Base-by-base conservation (phyloP, 441 rosid species). In the Oxalis stricta region DNA sequence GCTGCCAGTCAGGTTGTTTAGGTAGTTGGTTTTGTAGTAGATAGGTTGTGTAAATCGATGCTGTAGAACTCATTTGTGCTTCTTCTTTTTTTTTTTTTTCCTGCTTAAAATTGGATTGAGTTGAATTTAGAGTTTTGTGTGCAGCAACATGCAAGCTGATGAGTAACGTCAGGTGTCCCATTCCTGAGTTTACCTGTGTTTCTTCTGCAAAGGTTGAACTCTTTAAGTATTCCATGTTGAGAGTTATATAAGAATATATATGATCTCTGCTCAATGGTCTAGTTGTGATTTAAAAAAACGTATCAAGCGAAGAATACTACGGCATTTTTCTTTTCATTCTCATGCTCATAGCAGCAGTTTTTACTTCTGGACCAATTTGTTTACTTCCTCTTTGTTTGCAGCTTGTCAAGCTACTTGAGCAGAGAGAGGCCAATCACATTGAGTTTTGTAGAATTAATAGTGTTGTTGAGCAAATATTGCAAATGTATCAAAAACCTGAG, bases 321-420 rank as follows among this genome's bases (percentile, higher is more conserved):
- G 28, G 28, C 8, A 8, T 8, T 24, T 24, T 24, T 24, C 8
- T 3, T 8, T 24, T 24, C 28, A 24, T 24, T 24, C 28, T 8
- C 4, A 8, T 24, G 28, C 28, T 24, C 28, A 24, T 24, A 24
- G 8, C 8, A 24, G 28, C 28, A 24, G 8, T 24, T 53, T 18
- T 28, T 34, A n/a, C 18, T 15, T 24, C 12, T 47, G 47, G 13
- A 31, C 53, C 40, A 63, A 29, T 67, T 57, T 44, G 37, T 40
- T 45, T 20, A 17, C 30, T 38, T 44, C 63, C 22, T 22, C 42
- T 48, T 23, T 39, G 30, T 53, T 22, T 68, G 61, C 91, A 91
- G 99, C 87, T 89, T 59, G 97, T 89, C 66, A 89, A 82, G 75
- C 77, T 91, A 37, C 96, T 91, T 49, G 99, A 84, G 55, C 75